A percentile compares a stretch with the other conserved stretches of the same genome.
These are phyloP conservation scores for Lachancea dasiensis DNA, from an alignment of 805 yeast species.

Conservation along the genomic window DNA sequence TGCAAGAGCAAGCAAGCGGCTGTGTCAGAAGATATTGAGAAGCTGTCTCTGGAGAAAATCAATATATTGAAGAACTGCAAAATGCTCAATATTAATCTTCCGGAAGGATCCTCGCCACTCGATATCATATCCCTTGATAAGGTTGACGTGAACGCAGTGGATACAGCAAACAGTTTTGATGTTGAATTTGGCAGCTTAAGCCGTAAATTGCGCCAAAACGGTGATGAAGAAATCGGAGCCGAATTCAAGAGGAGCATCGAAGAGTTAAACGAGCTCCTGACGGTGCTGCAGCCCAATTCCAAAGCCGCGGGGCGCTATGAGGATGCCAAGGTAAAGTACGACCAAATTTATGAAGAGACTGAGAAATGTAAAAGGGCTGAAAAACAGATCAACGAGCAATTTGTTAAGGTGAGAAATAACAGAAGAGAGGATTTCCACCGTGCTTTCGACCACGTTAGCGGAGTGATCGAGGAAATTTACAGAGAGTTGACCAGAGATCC, in stretches of 20 bases:
- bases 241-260: slow-evolving; percentile 37
- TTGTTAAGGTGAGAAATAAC: slow-evolving; percentile 50
- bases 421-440: slow-evolving; percentile 60
- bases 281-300: slow-evolving; percentile 63
- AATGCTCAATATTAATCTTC: slow-evolving; percentile 60
- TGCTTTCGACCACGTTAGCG: slow-evolving; percentile 73
- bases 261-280: slow-evolving; percentile 31
- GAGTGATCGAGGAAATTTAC: slow-evolving; percentile 67
- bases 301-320: slow-evolving; percentile 72
- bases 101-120: slow-evolving; percentile 54
- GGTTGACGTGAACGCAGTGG: slow-evolving; percentile 35
- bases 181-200: slow-evolving; percentile 49
- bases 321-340: slow-evolving; percentile 57
- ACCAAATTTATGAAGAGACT: slow-evolving; percentile 60
- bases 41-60: slow-evolving; percentile 48
- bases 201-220: slow-evolving; percentile 37
- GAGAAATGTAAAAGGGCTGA: slow-evolving; percentile 57
- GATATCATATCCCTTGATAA: slow-evolving; percentile 58
- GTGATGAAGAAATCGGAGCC: slow-evolving; percentile 24
- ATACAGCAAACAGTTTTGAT: slow-evolving; percentile 42
- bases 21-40: slow-evolving; percentile 49
- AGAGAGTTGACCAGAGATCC: slow-evolving; percentile 70
- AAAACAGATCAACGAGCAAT: slow-evolving; percentile 45
- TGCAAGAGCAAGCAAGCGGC: slow-evolving; percentile 34
- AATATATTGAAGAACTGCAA: slow-evolving; percentile 65